These are phyloP conservation scores for Misopates orontium DNA, from an alignment of 257 asterid genomes.

Conservation along the genomic window DNA sequence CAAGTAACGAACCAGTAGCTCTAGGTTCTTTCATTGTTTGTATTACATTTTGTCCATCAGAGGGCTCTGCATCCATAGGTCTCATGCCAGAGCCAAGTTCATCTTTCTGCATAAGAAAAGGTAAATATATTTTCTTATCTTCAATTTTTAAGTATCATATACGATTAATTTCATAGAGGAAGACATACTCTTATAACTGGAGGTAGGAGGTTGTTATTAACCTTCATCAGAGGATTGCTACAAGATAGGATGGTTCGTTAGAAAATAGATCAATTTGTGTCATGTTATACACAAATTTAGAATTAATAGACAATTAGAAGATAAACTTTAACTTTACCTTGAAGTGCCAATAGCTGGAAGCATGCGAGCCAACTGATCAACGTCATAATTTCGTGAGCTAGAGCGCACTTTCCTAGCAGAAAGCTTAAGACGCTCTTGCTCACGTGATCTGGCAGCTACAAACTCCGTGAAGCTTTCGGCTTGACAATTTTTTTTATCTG, in stretches of 20 bases:
- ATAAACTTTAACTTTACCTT: conserved; percentile 32
- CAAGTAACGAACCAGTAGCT: conserved; percentile 36
- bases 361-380: conserved; percentile 27
- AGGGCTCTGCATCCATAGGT: conserved; percentile 22
- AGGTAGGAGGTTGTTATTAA: conserved; percentile 19
- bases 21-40: conserved; percentile 7
- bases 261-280: conserved; percentile 18
- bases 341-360: conserved; percentile 34
- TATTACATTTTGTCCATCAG: conserved; percentile 17
- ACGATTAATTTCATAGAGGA: conserved; percentile 7
- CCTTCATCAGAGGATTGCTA: conserved; percentile 34
- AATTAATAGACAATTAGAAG: background rate
- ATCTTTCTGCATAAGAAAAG: conserved; percentile 34
- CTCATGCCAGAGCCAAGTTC: conserved; percentile 21
- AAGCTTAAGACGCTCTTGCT: conserved; percentile 26
- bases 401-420: conserved; percentile 23
- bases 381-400: conserved; percentile 8
- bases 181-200: conserved; percentile 28
- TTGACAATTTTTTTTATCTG: conserved; percentile 2
- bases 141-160: background rate
- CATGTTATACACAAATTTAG: background rate
- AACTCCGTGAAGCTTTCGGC: conserved; percentile 11
- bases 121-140: conserved; percentile 12
- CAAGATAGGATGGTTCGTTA: conserved; percentile 21
- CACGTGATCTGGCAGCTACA: conserved; percentile 18